These are phyloP conservation scores for Aspergillus brasiliensis DNA, from an alignment of 2,329 filamentous ascomycete genomes.

Conservation along the genomic window DNA sequence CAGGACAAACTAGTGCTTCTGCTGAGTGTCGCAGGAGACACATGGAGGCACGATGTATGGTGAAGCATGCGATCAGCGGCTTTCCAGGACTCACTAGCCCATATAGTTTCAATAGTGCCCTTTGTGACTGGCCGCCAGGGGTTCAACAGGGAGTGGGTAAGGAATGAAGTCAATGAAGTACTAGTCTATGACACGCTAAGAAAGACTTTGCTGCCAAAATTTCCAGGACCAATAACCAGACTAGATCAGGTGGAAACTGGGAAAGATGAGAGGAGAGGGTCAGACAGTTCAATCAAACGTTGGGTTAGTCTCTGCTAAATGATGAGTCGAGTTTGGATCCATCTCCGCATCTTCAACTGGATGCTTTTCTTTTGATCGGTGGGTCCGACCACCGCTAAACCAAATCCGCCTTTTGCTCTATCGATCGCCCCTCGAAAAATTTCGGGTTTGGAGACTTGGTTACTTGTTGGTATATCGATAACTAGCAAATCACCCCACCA, in stretches of 20 bases:
- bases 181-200: not conserved
- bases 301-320: not conserved
- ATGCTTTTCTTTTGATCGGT: not conserved
- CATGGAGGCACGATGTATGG: conserved; percentile 11
- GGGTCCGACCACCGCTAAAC: conserved; percentile 5
- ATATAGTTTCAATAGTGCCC: conserved; percentile 16
- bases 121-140: conserved; percentile 9
- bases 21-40: conserved; percentile 8
- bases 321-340: not conserved
- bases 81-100: conserved; percentile 12
- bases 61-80: conserved; percentile 18
- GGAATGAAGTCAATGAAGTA: not conserved
- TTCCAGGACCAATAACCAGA: not conserved
- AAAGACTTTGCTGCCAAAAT: not conserved
- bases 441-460: too few relatives aligned
- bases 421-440: conserved; percentile 6
- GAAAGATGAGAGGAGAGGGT: not conserved
- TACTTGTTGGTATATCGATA: not conserved
- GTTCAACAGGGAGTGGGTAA: not conserved
- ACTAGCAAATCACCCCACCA: not conserved
- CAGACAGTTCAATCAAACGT: too few relatives aligned
- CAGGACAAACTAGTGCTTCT: conserved; percentile 6
- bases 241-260: too few relatives aligned
- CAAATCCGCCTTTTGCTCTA: not conserved
- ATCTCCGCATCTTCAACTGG: not conserved